Conservation (phyloP, 306 rosid genomes). For the Carpinus fangiana region DNA sequence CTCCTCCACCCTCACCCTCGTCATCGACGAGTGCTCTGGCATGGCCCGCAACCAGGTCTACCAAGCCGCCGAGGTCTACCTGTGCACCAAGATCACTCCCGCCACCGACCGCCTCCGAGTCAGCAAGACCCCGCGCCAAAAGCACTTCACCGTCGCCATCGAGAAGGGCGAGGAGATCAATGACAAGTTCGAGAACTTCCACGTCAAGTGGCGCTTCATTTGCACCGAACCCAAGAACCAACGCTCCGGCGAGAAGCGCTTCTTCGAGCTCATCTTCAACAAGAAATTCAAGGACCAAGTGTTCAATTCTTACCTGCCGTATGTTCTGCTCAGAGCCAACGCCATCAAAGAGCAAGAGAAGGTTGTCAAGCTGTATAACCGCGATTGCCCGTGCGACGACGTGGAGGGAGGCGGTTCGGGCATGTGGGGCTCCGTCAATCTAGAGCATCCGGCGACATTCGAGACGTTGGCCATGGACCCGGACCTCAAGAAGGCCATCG, state of each 20-base stretch:
- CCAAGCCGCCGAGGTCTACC: constrained; percentile 38
- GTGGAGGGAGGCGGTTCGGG: background rate
- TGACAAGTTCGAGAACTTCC: too few relatives aligned
- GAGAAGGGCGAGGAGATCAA: too few relatives aligned
- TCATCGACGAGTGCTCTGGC: constrained; percentile 28
- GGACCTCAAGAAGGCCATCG: background rate
- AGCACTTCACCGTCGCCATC: too few relatives aligned
- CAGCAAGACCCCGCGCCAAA: too few relatives aligned
- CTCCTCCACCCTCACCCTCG: constrained; percentile 33
- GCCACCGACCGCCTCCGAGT: too few relatives aligned
- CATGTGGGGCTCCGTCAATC: background rate
- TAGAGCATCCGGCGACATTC: background rate
- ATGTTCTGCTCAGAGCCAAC: background rate
- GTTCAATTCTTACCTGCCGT: background rate
- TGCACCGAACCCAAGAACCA: too few relatives aligned
- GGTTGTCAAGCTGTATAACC: background rate
- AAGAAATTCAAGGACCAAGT: background rate
- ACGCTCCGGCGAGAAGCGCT: too few relatives aligned
- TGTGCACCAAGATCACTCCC: constrained; percentile 5
- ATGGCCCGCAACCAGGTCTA: constrained; percentile 40
- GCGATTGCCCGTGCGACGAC: background rate
- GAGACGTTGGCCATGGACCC: background rate
- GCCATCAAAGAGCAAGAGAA: background rate
- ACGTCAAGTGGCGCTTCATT: too few relatives aligned
- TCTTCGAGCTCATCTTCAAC: background rate